Evolutionary conservation across 2,329 filamentous ascomycete species (phyloP).

Genomic region (Exserohilum turcica): DNA sequence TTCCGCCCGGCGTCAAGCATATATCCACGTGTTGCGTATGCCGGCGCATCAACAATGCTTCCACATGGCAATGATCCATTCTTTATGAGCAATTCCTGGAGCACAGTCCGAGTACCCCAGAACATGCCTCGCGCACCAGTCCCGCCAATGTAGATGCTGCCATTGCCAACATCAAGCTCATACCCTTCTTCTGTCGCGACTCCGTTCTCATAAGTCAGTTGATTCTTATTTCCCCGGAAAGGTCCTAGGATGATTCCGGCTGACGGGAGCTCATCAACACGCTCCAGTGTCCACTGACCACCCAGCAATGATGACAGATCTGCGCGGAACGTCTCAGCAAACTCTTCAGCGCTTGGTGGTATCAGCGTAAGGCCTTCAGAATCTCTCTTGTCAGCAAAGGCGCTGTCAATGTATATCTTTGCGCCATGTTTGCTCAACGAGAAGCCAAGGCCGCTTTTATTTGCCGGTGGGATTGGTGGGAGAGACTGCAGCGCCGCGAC

Average conservation of each 20-base stretch:
- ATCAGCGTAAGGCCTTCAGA: constrained; percentile 57
- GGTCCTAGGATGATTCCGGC: constrained; percentile 53
- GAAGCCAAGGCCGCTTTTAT: constrained; percentile 26
- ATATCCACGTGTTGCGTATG: constrained; percentile 53
- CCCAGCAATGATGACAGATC: constrained; percentile 54
- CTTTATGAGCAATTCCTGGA: constrained; percentile 51
- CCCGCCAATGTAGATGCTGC: constrained; percentile 48
- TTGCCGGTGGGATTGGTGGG: constrained; percentile 44
- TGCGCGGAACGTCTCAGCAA: constrained; percentile 53
- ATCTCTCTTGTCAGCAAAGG: constrained; percentile 51
- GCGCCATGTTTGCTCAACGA: constrained; percentile 24
- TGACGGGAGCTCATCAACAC: constrained; percentile 43
- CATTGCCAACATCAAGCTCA: constrained; percentile 47
- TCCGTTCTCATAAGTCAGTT: constrained; percentile 56
- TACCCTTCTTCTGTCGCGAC: constrained; percentile 58
- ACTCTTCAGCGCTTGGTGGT: constrained; percentile 57
- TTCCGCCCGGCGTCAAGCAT: constrained; percentile 54
- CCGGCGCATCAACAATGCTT: constrained; percentile 48
- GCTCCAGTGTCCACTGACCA: constrained; percentile 50
- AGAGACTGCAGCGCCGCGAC: constrained; percentile 46
- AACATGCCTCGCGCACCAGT: constrained; percentile 54
- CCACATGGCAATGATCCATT: constrained; percentile 40
- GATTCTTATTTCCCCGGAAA: constrained; percentile 30
- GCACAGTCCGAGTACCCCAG: constrained; percentile 55
- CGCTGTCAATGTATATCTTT: constrained; percentile 51